phyloP scores from a whole-genome alignment of 768 basidiomycete genomes.

The Leccinum uliginosum region DNA sequence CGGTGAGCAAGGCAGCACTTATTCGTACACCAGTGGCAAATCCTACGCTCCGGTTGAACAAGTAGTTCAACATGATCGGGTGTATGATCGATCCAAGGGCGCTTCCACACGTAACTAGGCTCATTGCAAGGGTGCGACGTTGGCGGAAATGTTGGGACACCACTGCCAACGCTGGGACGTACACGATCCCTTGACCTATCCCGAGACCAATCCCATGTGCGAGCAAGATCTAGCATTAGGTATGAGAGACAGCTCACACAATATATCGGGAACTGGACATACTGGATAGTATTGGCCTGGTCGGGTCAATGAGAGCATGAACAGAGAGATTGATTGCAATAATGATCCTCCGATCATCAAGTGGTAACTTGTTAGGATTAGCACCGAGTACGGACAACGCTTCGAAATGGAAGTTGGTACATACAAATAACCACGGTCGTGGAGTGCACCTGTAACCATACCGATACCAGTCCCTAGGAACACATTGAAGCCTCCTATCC shows the following conservation, averaged over 20 bases:
- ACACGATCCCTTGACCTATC: background rate
- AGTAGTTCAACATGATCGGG: background rate
- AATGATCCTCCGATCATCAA: background rate
- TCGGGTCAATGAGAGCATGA: background rate
- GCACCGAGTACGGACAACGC: background rate
- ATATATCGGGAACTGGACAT: background rate
- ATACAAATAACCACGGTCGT: background rate
- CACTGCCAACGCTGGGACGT: background rate
- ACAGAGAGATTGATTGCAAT: background rate
- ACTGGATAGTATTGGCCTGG: background rate
- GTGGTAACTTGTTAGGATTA: background rate
- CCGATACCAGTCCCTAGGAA: background rate
- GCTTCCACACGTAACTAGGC: background rate
- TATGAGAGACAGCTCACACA: background rate
- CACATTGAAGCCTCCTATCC: background rate
- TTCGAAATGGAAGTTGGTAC: background rate
- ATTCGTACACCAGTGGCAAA: background rate
- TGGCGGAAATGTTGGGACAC: background rate
- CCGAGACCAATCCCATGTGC: background rate
- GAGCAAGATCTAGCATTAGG: background rate
- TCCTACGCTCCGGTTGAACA: background rate
- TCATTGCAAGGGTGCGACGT: background rate
- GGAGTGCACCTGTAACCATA: background rate
- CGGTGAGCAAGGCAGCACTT: background rate
- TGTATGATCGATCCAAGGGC: background rate